Conservation (phyloP, 352 stramenopile species). For the Phytophthora fragariae region DNA sequence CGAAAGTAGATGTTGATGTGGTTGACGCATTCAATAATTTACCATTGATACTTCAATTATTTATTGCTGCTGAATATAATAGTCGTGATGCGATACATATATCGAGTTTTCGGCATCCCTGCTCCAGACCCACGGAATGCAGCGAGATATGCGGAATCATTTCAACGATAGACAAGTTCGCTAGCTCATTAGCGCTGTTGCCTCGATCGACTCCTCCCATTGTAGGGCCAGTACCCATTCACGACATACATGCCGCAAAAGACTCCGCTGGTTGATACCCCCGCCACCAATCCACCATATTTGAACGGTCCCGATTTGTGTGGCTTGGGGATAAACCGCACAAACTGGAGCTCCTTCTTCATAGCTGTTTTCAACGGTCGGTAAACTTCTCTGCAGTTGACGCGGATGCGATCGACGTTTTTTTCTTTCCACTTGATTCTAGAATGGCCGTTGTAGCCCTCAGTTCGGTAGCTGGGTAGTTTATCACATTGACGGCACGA, state of each 20-base stretch:
- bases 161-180: neutral
- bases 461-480: neutral
- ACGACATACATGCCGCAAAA: slow-evolving; percentile 29
- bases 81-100: too few species aligned
- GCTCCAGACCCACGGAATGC: neutral
- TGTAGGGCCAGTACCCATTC: slow-evolving; percentile 21
- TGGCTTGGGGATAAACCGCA: slow-evolving; percentile 24
- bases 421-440: neutral
- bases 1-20: too few species aligned
- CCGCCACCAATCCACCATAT: slow-evolving; percentile 28
- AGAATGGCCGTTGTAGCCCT: neutral
- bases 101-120: too few species aligned
- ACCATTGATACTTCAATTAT: too few species aligned
- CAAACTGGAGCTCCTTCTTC: slow-evolving; percentile 22
- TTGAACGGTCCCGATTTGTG: slow-evolving; percentile 5
- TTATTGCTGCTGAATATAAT: too few species aligned
- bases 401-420: slow-evolving; percentile 1
- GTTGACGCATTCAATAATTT: too few species aligned
- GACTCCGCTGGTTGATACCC: slow-evolving; percentile 24
- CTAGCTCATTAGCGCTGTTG: neutral
- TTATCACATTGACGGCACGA: neutral
- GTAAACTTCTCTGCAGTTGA: slow-evolving; percentile 19
- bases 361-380: slow-evolving; percentile 14
- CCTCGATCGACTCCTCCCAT: neutral
- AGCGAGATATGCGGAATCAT: neutral